Evolutionary conservation across 768 basidiomycete species (phyloP), one percentile per base, ranked within the genome.

Genomic region (Nevesoporus exiguus): DNA sequence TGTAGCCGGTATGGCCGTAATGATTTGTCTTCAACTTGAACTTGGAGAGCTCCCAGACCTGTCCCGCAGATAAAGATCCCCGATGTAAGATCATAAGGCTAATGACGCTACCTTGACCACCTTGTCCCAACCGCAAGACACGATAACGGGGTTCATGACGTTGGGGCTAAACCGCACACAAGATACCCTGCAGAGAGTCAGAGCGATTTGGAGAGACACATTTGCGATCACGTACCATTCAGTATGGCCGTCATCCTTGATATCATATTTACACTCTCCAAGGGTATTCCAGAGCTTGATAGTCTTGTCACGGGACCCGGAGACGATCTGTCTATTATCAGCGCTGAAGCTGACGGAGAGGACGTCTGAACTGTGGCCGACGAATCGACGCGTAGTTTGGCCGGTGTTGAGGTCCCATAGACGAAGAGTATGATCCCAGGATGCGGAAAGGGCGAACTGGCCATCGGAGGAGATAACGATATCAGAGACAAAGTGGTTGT

Each of bases 221-320:
- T 24, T 1, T 19, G 19, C 10, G 49, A 34, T n/a, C 9, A 62
- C 70, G 45, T 56, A 76, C 96, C 97, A 99, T 79, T 98, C 97
- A 56, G 85, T 78, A 80, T 99, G 97, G 57, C 96, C 94, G 65
- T 98, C 97, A 63, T 99, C 96, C 77, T 93, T 92, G 75, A 99
- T 99, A 73, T 98, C 92, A 73, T 93, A 98, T 75, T 99, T 99
- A 82, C 97, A 99, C 77, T 99, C 97, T 69, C 97, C 97, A 61
- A 99, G 86, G 57, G 97, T 99, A 80, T 99, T 99, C 97, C 97
- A 99, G 68, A 99, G 90, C 76, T 98, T 99, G 82, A 99, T 99
- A 37, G 90, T 86, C 72, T 80, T 81, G 83, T 99, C 97, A 62
- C 97, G 90, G 58, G 94, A 95, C 51, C 94, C 97, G 49, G 94